phyloP scores from a whole-genome alignment of 2,329 filamentous ascomycete genomes.

The Chlorencoelia australis region DNA sequence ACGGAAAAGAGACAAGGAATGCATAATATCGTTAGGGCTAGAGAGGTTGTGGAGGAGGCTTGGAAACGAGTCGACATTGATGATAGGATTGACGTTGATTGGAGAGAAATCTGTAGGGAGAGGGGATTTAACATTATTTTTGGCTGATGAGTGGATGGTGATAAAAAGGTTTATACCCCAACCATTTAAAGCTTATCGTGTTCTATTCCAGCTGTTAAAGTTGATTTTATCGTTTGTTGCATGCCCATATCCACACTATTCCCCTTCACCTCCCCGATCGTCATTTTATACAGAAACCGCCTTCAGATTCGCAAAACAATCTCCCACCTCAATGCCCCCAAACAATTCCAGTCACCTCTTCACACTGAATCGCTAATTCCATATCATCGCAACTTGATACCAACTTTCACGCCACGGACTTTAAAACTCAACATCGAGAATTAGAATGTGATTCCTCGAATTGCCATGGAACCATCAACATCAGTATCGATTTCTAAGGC shows the following conservation, averaged over 20 bases:
- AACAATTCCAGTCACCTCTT: conserved; percentile 39
- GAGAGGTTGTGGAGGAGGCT: conserved; percentile 50
- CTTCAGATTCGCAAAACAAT: conserved; percentile 45
- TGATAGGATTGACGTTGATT: conserved; percentile 22
- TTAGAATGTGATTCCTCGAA: conserved; percentile 41
- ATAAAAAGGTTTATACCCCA: no score
- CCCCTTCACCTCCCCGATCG: conserved; percentile 32
- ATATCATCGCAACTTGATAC: conserved; percentile 42
- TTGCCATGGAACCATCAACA: conserved; percentile 40
- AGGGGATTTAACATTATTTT: conserved; percentile 51
- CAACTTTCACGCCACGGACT: conserved; percentile 43
- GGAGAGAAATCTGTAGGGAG: conserved; percentile 46
- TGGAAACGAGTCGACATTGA: conserved; percentile 42
- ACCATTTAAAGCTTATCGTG: no score
- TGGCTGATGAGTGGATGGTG: no score
- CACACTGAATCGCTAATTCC: conserved; percentile 40
- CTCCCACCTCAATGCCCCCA: conserved; percentile 38
- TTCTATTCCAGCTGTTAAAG: no score
- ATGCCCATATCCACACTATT: no score
- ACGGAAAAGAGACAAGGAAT: conserved; percentile 50
- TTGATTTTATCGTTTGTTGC: no score
- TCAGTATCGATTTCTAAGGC: conserved; percentile 45
- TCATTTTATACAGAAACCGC: conserved; percentile 41
- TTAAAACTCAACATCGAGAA: conserved; percentile 38
- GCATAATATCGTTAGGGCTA: conserved; percentile 52